These are phyloP conservation scores for Scenedesmus sp. DNA, from an alignment of 163 green algal species.

Conservation along the genomic window DNA sequence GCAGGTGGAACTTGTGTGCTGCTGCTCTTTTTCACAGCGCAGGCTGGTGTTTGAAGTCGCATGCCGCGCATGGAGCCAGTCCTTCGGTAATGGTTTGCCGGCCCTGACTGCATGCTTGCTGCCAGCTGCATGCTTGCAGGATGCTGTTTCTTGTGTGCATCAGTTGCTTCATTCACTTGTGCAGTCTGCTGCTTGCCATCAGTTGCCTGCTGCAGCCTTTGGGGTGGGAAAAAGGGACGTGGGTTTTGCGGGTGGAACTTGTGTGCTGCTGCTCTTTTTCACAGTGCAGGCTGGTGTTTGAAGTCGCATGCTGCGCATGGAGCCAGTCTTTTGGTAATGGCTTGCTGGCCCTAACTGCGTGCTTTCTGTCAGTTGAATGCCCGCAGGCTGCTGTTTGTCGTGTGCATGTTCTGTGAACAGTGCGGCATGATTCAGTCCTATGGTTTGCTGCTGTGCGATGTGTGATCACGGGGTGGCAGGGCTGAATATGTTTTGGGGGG, in stretches of 20 bases:
- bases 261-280: not conserved
- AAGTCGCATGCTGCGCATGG: not conserved
- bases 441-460: not conserved
- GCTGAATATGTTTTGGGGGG: not conserved
- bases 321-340: not conserved
- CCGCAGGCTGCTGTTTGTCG: not conserved
- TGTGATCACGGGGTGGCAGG: too few species aligned
- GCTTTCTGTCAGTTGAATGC: not conserved
- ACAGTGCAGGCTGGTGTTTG: not conserved
- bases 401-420: not conserved
- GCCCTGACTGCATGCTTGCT: too few species aligned
- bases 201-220: not conserved
- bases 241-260: not conserved
- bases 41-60: not conserved
- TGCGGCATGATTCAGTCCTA: not conserved
- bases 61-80: not conserved
- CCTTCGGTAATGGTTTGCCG: not conserved
- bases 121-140: too few species aligned
- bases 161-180: too few species aligned
- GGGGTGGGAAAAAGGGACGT: too few species aligned
- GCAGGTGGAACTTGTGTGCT: not conserved
- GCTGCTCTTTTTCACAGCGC: not conserved
- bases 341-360: too few species aligned
- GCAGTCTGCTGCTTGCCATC: too few species aligned
- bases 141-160: not conserved